Conservation (phyloP, 257 asterid genomes). For the Solanum habrochaites region DNA sequence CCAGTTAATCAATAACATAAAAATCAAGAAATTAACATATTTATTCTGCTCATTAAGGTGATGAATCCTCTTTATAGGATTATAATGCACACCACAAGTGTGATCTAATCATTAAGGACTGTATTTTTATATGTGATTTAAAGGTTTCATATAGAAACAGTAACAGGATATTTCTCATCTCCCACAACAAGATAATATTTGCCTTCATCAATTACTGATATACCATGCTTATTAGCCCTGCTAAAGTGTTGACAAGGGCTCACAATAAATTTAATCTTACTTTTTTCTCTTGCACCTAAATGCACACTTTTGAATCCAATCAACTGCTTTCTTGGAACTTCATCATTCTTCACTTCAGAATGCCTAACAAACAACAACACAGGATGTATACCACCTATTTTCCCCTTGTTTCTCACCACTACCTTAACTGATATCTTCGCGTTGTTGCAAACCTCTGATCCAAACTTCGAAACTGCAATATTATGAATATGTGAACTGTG, state of each 20-base stretch:
- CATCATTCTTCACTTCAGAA: constrained; percentile 5
- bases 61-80: neutral
- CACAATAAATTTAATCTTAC: constrained; percentile 21
- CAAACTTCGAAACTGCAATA: constrained; percentile 22
- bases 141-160: constrained; percentile 17
- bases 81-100: neutral
- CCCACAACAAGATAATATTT: constrained; percentile 23
- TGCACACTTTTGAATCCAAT: constrained; percentile 37
- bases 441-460: constrained; percentile 13
- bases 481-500: neutral
- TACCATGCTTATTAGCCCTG: constrained; percentile 35
- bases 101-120: neutral
- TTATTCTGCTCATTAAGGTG: neutral
- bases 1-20: neutral
- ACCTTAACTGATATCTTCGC: constrained; percentile 21
- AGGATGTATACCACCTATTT: constrained; percentile 38
- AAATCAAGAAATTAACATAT: neutral
- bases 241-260: constrained; percentile 46
- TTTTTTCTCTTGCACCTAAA: constrained; percentile 18
- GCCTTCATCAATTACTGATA: constrained; percentile 43
- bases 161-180: constrained; percentile 26
- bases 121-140: neutral
- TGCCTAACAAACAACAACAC: constrained; percentile 24
- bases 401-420: constrained; percentile 31
- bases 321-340: constrained; percentile 29